These are phyloP conservation scores for Dionaea muscipula DNA, from an alignment of 179 eudicot species.

Conservation along the genomic window DNA sequence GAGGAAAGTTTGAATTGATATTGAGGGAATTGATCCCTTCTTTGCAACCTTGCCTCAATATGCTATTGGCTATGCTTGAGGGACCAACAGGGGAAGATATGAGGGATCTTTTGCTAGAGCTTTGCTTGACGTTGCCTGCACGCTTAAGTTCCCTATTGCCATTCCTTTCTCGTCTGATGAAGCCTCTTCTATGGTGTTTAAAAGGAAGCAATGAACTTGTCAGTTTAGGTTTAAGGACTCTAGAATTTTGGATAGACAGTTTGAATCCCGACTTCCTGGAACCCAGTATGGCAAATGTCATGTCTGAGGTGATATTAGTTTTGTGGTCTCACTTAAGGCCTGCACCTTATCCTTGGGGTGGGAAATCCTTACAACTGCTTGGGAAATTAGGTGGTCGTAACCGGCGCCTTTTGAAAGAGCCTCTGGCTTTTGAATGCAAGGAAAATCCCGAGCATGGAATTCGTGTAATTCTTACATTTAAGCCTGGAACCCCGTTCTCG, in stretches of 20 bases:
- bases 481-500: conserved; percentile 93
- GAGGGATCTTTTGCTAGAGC: conserved; percentile 82
- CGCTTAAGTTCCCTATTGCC: conserved; percentile 90
- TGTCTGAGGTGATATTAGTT: conserved; percentile 92
- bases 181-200: conserved; percentile 82
- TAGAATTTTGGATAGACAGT: conserved; percentile 98
- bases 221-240: conserved; percentile 79
- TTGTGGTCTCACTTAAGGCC: conserved; percentile 95
- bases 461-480: conserved; percentile 90
- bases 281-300: conserved; percentile 98
- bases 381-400: conserved; percentile 98
- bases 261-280: conserved; percentile 95
- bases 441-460: conserved; percentile 99
- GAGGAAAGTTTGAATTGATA: conserved; percentile 87
- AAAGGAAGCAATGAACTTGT: conserved; percentile 80
- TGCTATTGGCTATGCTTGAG: conserved; percentile 93
- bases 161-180: conserved; percentile 89
- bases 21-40: conserved; percentile 70
- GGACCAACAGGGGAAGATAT: conserved; percentile 90
- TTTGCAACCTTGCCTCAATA: conserved; percentile 81
- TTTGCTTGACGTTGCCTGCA: conserved; percentile 87
- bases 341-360: conserved; percentile 90
- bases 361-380: conserved; percentile 86
- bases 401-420: conserved; percentile 92
- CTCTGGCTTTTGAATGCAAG: conserved; percentile 89